Base-by-base conservation (phyloP, 129 eudicot genomes). In the Oenanthe sinensis region DNA sequence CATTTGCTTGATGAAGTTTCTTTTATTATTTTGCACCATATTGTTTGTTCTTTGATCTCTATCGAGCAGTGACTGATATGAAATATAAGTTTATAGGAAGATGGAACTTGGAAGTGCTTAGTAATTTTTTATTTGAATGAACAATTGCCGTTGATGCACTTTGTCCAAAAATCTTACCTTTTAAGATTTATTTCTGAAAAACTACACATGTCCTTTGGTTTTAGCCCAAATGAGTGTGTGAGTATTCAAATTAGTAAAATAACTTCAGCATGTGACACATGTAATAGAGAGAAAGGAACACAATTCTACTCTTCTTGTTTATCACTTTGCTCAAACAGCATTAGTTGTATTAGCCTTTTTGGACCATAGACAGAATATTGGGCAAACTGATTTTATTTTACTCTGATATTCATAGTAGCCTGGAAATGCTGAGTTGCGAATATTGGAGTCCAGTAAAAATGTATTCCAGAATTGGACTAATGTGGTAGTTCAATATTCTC, bases 401-500 rank as follows among this genome's bases (percentile, higher is more conserved):
- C 37, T 28, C 17, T 63, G 71, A 30, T 63, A 63, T 63, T 11
- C 28, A 1, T 65, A 9, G 37, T 30, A 5, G 71, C 71, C 15
- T 30, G 71, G 33, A 65, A 10, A 30, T 65, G 36, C 28, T 15
- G 3, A 65, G 16, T 65, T 65, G 33, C 28, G 19, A 30, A 28
- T 12, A 65, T 28, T 65, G 40, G 11, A 13, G 40, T 28, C 1
- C 40, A 47, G 10, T 46, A 8, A 37, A 72, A 75, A 16, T 16
- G 6, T 44, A 58, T 30, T 78, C n/a, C 0, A 7, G 33, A 50
- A 71, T 70, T 1, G 9, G n/a, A 48, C 81, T 77, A 20, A 71
- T 30, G 6, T 13, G 16, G 33, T n/a, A 46, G 74, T 49, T 75
- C 50, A 24, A 37, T 44, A 17, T 79, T 71, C 85, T 77, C 30